These are phyloP conservation scores for Barnettozyma pratensis DNA, from an alignment of 805 yeast genomes.

Conservation along the genomic window DNA sequence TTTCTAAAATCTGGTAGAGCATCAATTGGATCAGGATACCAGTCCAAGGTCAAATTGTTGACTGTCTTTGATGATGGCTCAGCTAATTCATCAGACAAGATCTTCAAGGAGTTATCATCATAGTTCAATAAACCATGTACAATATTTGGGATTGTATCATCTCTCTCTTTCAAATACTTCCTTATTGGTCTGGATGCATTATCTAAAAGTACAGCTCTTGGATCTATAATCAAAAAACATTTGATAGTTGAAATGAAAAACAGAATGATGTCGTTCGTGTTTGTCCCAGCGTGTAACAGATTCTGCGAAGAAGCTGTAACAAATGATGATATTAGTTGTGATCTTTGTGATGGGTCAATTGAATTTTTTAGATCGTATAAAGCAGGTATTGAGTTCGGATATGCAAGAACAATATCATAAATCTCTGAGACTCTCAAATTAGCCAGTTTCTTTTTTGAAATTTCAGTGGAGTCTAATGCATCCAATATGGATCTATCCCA, in stretches of 20 bases:
- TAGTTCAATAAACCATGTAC: slow-evolving; percentile 63
- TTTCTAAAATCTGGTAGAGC: slow-evolving; percentile 81
- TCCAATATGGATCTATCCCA: slow-evolving; percentile 19
- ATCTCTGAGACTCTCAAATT: slow-evolving; percentile 52
- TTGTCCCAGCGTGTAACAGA: slow-evolving; percentile 74
- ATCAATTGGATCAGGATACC: slow-evolving; percentile 87
- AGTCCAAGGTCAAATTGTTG: slow-evolving; percentile 32
- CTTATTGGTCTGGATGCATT: slow-evolving; percentile 74
- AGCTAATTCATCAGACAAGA: slow-evolving; percentile 49
- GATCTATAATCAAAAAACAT: slow-evolving; percentile 74
- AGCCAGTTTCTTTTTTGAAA: slow-evolving; percentile 12
- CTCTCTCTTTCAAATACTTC: slow-evolving; percentile 61
- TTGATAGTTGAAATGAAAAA: slow-evolving; percentile 68
- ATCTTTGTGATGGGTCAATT: slow-evolving; percentile 45
- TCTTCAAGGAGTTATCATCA: slow-evolving; percentile 35
- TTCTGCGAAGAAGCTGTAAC: slow-evolving; percentile 37
- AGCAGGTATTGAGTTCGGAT: slow-evolving; percentile 48
- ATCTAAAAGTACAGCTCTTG: slow-evolving; percentile 78
- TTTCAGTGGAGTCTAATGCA: slow-evolving; percentile 6
- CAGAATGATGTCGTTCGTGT: slow-evolving; percentile 66
- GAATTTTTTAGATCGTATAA: slow-evolving; percentile 55
- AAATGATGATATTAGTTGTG: slow-evolving; percentile 46
- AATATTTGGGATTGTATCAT: slow-evolving; percentile 64
- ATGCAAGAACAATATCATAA: slow-evolving; percentile 49
- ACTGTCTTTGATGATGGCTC: slow-evolving; percentile 18